Conservation (phyloP, 129 eudicot genomes). For the Chrysanthemum seticuspe region DNA sequence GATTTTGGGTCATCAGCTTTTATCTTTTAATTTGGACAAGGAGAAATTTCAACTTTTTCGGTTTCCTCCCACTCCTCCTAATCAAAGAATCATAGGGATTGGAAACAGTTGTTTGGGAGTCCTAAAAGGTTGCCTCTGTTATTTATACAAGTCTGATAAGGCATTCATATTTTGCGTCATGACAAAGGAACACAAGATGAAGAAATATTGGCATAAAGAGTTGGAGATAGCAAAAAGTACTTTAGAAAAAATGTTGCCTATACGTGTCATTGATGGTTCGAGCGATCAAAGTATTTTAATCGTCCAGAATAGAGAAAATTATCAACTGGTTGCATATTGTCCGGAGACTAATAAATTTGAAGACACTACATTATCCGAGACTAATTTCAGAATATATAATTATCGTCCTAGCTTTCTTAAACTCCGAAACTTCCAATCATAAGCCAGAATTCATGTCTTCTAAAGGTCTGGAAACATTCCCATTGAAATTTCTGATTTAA, state of each 20-base stretch:
- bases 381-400: background rate
- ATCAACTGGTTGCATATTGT: background rate
- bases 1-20: background rate
- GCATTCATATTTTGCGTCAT: background rate
- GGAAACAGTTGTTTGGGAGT: background rate
- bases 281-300: background rate
- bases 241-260: background rate
- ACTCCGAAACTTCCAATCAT: background rate
- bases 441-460: background rate
- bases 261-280: background rate
- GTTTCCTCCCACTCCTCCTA: too few species aligned
- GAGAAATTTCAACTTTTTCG: background rate
- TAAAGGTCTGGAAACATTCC: background rate
- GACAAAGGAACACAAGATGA: background rate
- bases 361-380: background rate
- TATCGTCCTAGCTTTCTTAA: background rate
- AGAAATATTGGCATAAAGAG: background rate
- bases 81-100: background rate
- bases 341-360: background rate
- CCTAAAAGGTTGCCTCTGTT: background rate
- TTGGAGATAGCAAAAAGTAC: too few species aligned
- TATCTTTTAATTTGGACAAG: background rate
- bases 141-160: background rate
- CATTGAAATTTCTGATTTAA: too few species aligned
- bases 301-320: background rate